Base-by-base conservation (phyloP, 352 stramenopile species). In the Aphanomyces cochlioides region DNA sequence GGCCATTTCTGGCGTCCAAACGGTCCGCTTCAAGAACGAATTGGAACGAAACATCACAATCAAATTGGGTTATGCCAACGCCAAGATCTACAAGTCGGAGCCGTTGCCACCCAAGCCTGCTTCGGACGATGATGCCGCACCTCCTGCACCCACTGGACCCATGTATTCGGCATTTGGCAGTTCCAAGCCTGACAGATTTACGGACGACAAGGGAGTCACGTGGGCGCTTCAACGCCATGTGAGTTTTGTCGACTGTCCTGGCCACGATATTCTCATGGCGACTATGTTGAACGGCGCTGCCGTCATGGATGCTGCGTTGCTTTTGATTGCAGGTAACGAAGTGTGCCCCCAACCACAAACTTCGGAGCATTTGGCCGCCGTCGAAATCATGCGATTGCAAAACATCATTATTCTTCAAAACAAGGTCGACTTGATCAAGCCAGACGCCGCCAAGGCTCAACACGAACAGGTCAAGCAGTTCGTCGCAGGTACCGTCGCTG, bases 341-440 rank as follows among this genome's bases (percentile, higher is more conserved):
- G 93, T 98, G 45, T 99, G 98, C 80, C 98, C 98, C 41, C 97
- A 99, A 79, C 98, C 98, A 7, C 98, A 99, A 85, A 99, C 98
- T 38, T 98, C 92, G 53, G 98, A 99, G 84, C 98, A 99, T 81
- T 87, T 99, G 65, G 98, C 98, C 28, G 97, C 98, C 56, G 98
- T 99, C 53, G 98, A 99, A 85, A 99, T 99, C 82, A 99, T 99
- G 98, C 85, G 97, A 43, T 85, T 99, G 17, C 88, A 99, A 78
- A 99, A 99, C 84, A 99, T 99, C 73, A 98, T 99, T 71, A 99
- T 99, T 79, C 79, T 99, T 56, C 97, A 99, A 83, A 99, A 99
- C 84, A 99, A 99, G 86, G 97, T 99, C 38, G 98, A 99, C 85
- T 76, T 99, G 75, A 98, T 99, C 75, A 99, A 99, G 87, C 93